Evolutionary conservation across 2,329 filamentous ascomycete species (phyloP).

Genomic region (Botrytis fragariae): DNA sequence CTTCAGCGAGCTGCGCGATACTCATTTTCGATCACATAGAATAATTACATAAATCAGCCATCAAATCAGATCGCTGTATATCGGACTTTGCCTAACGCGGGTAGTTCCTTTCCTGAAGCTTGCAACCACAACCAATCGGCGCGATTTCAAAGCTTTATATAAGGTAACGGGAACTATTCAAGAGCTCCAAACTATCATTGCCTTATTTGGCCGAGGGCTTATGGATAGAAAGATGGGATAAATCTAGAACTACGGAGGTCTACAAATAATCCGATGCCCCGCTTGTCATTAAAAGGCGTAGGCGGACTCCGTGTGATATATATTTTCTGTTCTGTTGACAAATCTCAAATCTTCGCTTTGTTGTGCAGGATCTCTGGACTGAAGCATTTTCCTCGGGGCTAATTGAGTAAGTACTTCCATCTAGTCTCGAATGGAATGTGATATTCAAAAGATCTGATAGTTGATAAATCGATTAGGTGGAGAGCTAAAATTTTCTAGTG

Average conservation of each 20-base stretch:
- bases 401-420: not conserved
- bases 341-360: not conserved
- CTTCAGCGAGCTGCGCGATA: not conserved
- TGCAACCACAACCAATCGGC: not conserved
- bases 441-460: not conserved
- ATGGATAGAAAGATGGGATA: not conserved
- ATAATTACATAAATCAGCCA: not conserved
- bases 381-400: not conserved
- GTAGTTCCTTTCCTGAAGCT: not conserved
- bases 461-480: not conserved
- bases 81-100: not conserved
- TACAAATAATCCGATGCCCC: not conserved
- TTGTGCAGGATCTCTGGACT: not conserved
- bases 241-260: not conserved
- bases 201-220: not conserved
- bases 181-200: not conserved
- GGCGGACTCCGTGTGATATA: not conserved
- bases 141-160: not conserved
- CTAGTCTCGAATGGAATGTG: not conserved
- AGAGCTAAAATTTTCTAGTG: not conserved
- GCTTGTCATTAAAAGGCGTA: not conserved
- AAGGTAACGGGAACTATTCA: conserved; percentile 1
- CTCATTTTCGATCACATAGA: not conserved
- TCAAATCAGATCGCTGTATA: not conserved
- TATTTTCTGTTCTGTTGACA: not conserved